Conservation (phyloP, 257 asterid species). For the Plantago elongata region DNA sequence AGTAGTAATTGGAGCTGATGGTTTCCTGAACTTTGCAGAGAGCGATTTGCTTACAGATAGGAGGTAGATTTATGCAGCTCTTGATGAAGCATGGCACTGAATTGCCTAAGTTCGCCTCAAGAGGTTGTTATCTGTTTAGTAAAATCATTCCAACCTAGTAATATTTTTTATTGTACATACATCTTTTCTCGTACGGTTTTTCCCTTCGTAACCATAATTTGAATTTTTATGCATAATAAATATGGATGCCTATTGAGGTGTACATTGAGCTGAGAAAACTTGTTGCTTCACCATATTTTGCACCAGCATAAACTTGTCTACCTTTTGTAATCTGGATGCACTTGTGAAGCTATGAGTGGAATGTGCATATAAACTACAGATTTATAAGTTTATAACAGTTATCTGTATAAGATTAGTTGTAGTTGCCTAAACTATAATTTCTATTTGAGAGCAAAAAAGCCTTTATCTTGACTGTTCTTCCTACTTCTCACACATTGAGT, state of each 20-base stretch:
- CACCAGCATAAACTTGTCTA: not conserved
- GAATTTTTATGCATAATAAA: constrained; percentile 6
- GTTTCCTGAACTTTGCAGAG: constrained; percentile 56
- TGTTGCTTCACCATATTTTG: not conserved
- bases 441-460: not conserved
- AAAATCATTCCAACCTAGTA: constrained; percentile 10
- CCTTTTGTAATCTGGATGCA: not conserved
- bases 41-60: constrained; percentile 63
- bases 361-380: not conserved
- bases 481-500: constrained; percentile 10
- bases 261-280: not conserved
- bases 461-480: not conserved
- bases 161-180: constrained; percentile 5
- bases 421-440: not conserved
- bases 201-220: too few relatives aligned
- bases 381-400: too few relatives aligned
- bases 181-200: constrained; percentile 11
- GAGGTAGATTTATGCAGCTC: constrained; percentile 78
- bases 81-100: constrained; percentile 61
- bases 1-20: constrained; percentile 5
- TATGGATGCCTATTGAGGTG: not conserved
- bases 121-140: constrained; percentile 43
- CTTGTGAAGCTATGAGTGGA: not conserved
- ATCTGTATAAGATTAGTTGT: too few relatives aligned
- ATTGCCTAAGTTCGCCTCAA: constrained; percentile 66